Evolutionary conservation across 768 basidiomycete species (phyloP), one percentile per base, ranked within the genome.

Genomic region (Tylopilus cervinicoccineus): DNA sequence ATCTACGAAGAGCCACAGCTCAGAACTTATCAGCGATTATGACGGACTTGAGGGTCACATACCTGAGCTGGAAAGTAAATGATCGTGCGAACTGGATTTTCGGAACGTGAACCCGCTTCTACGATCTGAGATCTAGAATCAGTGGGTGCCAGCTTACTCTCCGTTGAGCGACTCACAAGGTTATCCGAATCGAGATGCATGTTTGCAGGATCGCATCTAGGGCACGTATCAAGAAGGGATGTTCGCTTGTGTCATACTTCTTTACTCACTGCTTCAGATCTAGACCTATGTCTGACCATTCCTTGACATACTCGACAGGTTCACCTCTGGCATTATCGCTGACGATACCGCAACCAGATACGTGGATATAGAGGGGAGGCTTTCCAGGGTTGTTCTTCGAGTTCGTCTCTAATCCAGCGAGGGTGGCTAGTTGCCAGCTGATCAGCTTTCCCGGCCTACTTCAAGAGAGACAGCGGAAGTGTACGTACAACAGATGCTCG

Each of bases 291-390:
- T 77, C 75, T 4, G 65, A 60, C 60, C 71, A 74, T 27, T 58
- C 58, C 16, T 62, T 63, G 50, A 71, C 56, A 23, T 60, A 47
- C 6, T 65, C 63, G 19, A 70, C 52, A 16, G 54, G 54, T 52
- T 74, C 72, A 12, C 75, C 74, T 20, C 64, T 63, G 5, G 70
- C 64, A 47, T 71, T 71, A 59, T 76, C 71, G 45, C 68, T 68
- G 28, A 67, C 39, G 38, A 76, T 68, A 17, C 69, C 73, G 11
- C 62, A 58, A 3, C 75, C 74, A 2, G 74, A 75, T 17, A 73
- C 58, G 33, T 77, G 74, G 39, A 76, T 63, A 45, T 74, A 76
- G 22, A 75, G 47, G 0, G 74, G 76, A 2, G 72, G 70, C 23
- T 67, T 65, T 12, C 63, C 70, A 2, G 70, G 70, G 12, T 66